Base-by-base conservation (phyloP, 2,329 filamentous ascomycete genomes). In the Monosporascus sp. region DNA sequence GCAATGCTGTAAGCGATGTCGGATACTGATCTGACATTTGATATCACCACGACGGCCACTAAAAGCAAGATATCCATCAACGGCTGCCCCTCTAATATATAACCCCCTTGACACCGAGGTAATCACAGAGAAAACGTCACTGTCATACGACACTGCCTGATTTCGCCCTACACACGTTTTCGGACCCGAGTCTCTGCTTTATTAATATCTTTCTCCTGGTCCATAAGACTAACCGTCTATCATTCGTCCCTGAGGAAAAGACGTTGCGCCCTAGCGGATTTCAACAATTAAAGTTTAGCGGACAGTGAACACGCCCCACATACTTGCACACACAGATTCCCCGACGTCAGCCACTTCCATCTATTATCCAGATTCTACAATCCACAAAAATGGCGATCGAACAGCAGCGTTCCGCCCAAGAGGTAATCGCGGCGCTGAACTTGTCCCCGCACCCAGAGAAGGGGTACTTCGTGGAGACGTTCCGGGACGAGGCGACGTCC, bases 391-490 rank as follows among this genome's bases (percentile, higher is more conserved):
- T 57, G 44, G 63, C 64, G 51, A 68, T 45, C 25, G 65, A 58
- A 54, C 27, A 31, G 31, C 31, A 34, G 18, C 73, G 64, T 51
- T 63, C 74, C 1, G 73, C 74, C 0, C 54, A 73, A 37, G 71
- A 77, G 22, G 65, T 80, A 48, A 72, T 80, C 48, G 58, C 65
- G 6, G 60, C 65, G 20, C 71, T 80, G 5, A 66, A 70, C 20
- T 69, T 80, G 7, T 50, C 62, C 3, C 71, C 74, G 7, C 73
- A 78, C 48, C 66, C 68, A 1, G 77, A 81, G 52, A 79, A 78
- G 46, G 78, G 78, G 18, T 79, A 71, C 57, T 80, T 68, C 57
- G 49, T 70, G 49, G 69, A 80, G 57, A 78, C 72, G 0, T 80
- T 76, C 56, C 68, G 70, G 34, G 76, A 80, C 59, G 2, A 61